Evolutionary conservation across 2,329 filamentous ascomycete species (phyloP).

Genomic region (Zopfia rhizophila): DNA sequence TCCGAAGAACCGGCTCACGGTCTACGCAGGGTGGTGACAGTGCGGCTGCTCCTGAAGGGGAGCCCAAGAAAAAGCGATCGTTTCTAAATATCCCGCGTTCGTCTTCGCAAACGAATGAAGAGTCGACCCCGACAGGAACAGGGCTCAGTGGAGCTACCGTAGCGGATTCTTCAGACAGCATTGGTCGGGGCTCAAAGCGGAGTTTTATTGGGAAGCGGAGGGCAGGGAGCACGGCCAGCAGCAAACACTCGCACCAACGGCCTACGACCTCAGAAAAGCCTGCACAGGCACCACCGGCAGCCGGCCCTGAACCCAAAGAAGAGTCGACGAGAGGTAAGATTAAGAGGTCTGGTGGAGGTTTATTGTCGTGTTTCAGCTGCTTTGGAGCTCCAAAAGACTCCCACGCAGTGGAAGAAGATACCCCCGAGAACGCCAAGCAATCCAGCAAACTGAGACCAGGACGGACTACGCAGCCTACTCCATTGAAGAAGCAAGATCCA

Average conservation of each 20-base stretch:
- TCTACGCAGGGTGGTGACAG: constrained; percentile 26
- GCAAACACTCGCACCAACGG: constrained; percentile 55
- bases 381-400: constrained; percentile 72
- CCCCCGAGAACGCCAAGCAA: constrained; percentile 58
- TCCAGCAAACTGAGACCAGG: constrained; percentile 49
- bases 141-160: constrained; percentile 57
- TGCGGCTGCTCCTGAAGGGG: constrained; percentile 25
- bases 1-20: constrained; percentile 24
- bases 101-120: constrained; percentile 40
- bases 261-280: constrained; percentile 53
- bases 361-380: constrained; percentile 70
- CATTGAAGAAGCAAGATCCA: constrained; percentile 53
- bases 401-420: constrained; percentile 55
- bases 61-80: constrained; percentile 49
- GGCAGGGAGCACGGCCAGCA: constrained; percentile 58
- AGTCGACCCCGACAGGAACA: constrained; percentile 49
- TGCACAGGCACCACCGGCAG: constrained; percentile 43
- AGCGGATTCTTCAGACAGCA: constrained; percentile 55
- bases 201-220: constrained; percentile 58
- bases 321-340: constrained; percentile 50
- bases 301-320: constrained; percentile 41
- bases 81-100: constrained; percentile 49
- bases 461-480: constrained; percentile 62
- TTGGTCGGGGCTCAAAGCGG: constrained; percentile 57
- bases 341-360: constrained; percentile 54